phyloP scores from a whole-genome alignment of 768 basidiomycete species.

The Sporobolomyces phaffii region DNA sequence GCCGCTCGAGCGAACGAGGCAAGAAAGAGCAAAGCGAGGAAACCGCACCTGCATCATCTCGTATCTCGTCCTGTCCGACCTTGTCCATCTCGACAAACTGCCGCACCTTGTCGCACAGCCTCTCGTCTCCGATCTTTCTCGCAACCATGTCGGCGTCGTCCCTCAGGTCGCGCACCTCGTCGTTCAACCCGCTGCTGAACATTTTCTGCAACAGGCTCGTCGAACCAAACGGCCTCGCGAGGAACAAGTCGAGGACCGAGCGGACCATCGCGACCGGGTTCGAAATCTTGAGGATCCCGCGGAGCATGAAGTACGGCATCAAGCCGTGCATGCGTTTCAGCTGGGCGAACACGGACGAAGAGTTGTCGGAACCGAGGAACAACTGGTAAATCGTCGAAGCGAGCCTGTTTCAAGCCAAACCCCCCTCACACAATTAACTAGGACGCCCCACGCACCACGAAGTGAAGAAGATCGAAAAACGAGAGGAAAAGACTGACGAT shows the following conservation, averaged over 20 bases:
- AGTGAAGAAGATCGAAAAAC: constrained; percentile 6
- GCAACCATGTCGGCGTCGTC: constrained; percentile 82
- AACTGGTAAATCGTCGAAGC: constrained; percentile 95
- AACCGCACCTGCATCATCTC: constrained; percentile 66
- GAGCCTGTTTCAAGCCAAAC: constrained; percentile 60
- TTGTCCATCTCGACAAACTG: constrained; percentile 77
- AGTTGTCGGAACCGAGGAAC: constrained; percentile 84
- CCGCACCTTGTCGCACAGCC: constrained; percentile 80
- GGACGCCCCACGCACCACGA: no score
- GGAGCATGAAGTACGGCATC: constrained; percentile 97
- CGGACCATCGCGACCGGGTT: constrained; percentile 97
- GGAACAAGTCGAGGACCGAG: constrained; percentile 82
- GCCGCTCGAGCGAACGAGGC: neutral
- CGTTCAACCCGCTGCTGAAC: constrained; percentile 86
- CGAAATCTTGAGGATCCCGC: constrained; percentile 79
- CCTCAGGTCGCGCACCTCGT: constrained; percentile 65
- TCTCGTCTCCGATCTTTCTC: constrained; percentile 79
- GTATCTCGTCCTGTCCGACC: constrained; percentile 78
- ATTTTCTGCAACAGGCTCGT: constrained; percentile 86
- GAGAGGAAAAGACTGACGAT: constrained; percentile 60
- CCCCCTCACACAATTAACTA: neutral
- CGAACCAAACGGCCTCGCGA: constrained; percentile 94
- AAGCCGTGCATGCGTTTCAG: constrained; percentile 89
- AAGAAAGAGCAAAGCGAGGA: neutral
- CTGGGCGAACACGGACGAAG: constrained; percentile 77